These are phyloP conservation scores for Mycena amicta DNA, from an alignment of 768 basidiomycete genomes.

Conservation along the genomic window DNA sequence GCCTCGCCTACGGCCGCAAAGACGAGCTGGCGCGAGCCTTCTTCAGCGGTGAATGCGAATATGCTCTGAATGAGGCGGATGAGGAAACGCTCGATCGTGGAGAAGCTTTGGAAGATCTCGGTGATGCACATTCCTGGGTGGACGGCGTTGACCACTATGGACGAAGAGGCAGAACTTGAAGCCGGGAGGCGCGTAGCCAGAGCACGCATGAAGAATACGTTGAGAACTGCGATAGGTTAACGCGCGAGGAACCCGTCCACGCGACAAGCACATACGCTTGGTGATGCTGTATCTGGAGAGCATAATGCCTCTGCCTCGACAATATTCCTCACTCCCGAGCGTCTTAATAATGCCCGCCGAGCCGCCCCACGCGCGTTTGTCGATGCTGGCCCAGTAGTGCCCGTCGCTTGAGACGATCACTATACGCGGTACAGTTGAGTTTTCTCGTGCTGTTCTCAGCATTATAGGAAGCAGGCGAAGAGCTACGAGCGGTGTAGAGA, in stretches of 20 bases:
- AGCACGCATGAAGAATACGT: conserved; percentile 23
- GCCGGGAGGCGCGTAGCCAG: conserved; percentile 13
- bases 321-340: conserved; percentile 22
- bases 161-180: not conserved
- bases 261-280: conserved; percentile 1
- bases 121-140: conserved; percentile 27
- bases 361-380: not conserved
- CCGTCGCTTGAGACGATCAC: conserved; percentile 23
- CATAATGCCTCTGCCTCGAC: not conserved
- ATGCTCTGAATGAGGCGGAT: conserved; percentile 3
- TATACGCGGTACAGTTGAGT: conserved; percentile 6
- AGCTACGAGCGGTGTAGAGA: conserved; percentile 23
- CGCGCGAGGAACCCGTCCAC: too few species aligned
- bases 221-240: conserved; percentile 18
- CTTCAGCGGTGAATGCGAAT: conserved; percentile 24
- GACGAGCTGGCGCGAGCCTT: conserved; percentile 25
- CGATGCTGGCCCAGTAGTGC: conserved; percentile 13
- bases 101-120: not conserved
- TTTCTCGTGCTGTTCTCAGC: conserved; percentile 8
- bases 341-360: conserved; percentile 13
- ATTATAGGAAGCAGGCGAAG: conserved; percentile 25
- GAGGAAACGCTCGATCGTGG: not conserved
- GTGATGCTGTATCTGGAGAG: not conserved
- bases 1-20: conserved; percentile 9
- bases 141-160: conserved; percentile 18